These are phyloP conservation scores for Epichloe scottii DNA, from an alignment of 2,329 filamentous ascomycete species.

Conservation along the genomic window DNA sequence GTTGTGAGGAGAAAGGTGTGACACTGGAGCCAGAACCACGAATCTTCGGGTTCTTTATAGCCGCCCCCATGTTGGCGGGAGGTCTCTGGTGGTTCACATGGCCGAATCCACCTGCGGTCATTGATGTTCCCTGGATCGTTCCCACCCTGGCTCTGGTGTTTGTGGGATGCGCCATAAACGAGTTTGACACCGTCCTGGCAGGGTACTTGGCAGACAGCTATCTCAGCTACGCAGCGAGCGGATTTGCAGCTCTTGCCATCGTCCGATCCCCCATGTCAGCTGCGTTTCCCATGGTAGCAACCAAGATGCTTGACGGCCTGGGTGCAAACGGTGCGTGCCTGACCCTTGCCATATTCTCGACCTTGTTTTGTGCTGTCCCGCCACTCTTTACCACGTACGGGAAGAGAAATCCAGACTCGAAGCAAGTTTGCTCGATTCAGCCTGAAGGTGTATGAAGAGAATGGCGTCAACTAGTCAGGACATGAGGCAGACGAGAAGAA, in stretches of 20 bases:
- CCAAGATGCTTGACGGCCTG: background rate
- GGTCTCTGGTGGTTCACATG: slow-evolving; percentile 1
- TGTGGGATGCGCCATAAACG: background rate
- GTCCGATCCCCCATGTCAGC: background rate
- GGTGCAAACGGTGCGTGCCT: background rate
- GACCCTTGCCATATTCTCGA: background rate
- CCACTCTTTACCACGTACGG: background rate
- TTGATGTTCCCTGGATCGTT: background rate
- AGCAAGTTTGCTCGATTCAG: slow-evolving; percentile 1
- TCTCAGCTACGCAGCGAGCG: background rate
- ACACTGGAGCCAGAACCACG: background rate
- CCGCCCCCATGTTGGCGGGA: background rate
- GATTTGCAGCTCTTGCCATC: background rate
- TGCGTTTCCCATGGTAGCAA: background rate
- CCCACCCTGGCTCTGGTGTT: background rate
- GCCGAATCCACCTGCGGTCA: background rate
- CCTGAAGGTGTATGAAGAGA: background rate
- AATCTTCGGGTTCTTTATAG: background rate
- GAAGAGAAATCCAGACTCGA: background rate
- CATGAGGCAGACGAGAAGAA: too few species aligned
- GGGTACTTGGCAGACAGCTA: slow-evolving; percentile 1
- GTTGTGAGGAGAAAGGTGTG: background rate
- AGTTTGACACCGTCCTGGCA: background rate
- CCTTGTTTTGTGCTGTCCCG: background rate
- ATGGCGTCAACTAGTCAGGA: background rate